A percentile compares a stretch with the other conserved stretches of the same genome.
phyloP scores from a whole-genome alignment of 495 filamentous ascomycete genomes.

The Neurospora sp. region DNA sequence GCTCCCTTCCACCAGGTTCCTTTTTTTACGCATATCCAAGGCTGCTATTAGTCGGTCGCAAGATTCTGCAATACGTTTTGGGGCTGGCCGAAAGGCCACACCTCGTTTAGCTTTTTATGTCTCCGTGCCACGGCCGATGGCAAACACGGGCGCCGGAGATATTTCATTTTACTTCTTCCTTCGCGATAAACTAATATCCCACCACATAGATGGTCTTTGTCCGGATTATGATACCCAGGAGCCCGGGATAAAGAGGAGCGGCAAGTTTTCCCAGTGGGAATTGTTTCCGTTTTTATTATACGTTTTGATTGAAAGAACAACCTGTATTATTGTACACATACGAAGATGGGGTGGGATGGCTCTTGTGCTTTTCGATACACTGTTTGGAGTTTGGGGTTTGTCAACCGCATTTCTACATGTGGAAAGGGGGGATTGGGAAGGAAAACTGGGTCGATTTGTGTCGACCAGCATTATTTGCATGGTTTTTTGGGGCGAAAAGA shows the following conservation, averaged over 20 bases:
- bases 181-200: background rate
- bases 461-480: background rate
- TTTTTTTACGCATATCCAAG: conserved; percentile 34
- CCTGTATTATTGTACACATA: background rate
- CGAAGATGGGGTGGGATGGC: background rate
- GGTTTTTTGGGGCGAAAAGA: background rate
- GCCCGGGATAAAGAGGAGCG: background rate
- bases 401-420: background rate
- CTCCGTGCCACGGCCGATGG: background rate
- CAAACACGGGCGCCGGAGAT: background rate
- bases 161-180: background rate
- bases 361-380: background rate
- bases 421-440: background rate
- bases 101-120: background rate
- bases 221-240: background rate
- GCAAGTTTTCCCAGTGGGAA: background rate
- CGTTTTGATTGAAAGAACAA: background rate
- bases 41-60: conserved; percentile 31
- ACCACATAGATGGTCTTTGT: background rate
- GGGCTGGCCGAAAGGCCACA: background rate
- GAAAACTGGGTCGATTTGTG: background rate
- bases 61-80: background rate
- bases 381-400: background rate
- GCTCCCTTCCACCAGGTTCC: conserved; percentile 40
- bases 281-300: background rate